phyloP scores from a whole-genome alignment of 1,139 yeast species.

The Lodderomyces jiufengensis region DNA sequence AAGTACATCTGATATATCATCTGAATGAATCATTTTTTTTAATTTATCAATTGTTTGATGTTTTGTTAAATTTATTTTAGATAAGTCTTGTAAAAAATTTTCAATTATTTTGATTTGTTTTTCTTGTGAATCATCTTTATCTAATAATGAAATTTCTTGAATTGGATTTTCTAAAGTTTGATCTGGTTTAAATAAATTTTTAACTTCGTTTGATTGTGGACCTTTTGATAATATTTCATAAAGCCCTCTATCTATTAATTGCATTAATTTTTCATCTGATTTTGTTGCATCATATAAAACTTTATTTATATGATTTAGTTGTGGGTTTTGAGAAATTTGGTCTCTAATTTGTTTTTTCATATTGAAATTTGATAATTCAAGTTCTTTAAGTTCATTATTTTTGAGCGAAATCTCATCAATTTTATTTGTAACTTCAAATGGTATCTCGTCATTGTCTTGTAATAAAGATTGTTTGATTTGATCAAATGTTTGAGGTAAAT shows the following conservation, averaged over 20 bases:
- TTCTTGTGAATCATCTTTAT: slow-evolving; percentile 49
- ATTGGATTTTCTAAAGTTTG: slow-evolving; percentile 3
- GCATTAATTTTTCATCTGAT: slow-evolving; percentile 59
- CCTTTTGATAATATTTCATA: slow-evolving; percentile 34
- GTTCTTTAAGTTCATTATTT: slow-evolving; percentile 21
- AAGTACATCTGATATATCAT: slow-evolving; percentile 79
- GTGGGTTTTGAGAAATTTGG: slow-evolving; percentile 34
- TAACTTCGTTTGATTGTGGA: slow-evolving; percentile 28
- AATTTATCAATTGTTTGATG: slow-evolving; percentile 57
- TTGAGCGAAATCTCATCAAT: slow-evolving; percentile 28
- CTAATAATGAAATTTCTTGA: slow-evolving; percentile 50
- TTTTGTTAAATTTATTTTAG: slow-evolving; percentile 55
- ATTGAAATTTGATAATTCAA: slow-evolving; percentile 22
- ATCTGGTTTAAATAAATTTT: slow-evolving; percentile 23
- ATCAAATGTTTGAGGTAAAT: slow-evolving; percentile 65
- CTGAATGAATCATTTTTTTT: slow-evolving; percentile 69
- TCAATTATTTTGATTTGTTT: slow-evolving; percentile 41
- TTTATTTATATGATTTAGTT: slow-evolving; percentile 40
- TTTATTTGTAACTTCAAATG: slow-evolving; percentile 16
- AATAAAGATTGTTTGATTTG: slow-evolving; percentile 41
- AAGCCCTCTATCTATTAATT: slow-evolving; percentile 25
- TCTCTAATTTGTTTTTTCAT: slow-evolving; percentile 41
- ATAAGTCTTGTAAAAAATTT: slow-evolving; percentile 43
- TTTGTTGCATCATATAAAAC: slow-evolving; percentile 65
- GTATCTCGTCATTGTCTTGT: slow-evolving; percentile 13